phyloP scores from a whole-genome alignment of 305 asterid species.

The Ilex paraguariensis region DNA sequence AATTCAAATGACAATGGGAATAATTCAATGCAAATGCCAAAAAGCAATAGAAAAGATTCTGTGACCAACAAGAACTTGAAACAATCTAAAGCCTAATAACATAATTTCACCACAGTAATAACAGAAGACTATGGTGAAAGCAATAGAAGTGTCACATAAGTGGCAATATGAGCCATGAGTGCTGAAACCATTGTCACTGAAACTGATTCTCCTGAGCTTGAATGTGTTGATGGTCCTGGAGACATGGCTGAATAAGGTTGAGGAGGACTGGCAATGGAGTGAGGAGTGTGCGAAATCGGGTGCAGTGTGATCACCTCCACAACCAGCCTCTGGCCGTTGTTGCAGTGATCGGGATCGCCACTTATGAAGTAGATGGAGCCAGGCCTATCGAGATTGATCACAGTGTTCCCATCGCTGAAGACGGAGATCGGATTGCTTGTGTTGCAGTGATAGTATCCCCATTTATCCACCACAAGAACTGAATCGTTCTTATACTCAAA shows the following conservation, averaged over 20 bases:
- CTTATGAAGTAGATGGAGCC: constrained; percentile 43
- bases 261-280: constrained; percentile 1
- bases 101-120: no score
- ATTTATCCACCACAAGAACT: constrained; percentile 58
- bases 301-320: constrained; percentile 32
- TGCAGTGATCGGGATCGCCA: constrained; percentile 40
- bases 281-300: constrained; percentile 22
- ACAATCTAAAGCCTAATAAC: no score
- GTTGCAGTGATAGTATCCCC: constrained; percentile 82
- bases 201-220: neutral
- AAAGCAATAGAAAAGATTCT: no score
- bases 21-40: no score
- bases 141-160: no score
- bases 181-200: neutral
- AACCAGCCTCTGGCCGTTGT: constrained; percentile 38
- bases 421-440: constrained; percentile 32
- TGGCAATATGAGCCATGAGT: no score
- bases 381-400: constrained; percentile 28
- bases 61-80: no score
- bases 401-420: constrained; percentile 38
- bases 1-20: no score
- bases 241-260: constrained; percentile 6
- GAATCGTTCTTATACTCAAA: constrained; percentile 71
- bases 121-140: no score
- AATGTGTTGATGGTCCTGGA: neutral